Conservation (phyloP, 1,284 basidiomycete species). For the Vanrija pseudolonga region DNA sequence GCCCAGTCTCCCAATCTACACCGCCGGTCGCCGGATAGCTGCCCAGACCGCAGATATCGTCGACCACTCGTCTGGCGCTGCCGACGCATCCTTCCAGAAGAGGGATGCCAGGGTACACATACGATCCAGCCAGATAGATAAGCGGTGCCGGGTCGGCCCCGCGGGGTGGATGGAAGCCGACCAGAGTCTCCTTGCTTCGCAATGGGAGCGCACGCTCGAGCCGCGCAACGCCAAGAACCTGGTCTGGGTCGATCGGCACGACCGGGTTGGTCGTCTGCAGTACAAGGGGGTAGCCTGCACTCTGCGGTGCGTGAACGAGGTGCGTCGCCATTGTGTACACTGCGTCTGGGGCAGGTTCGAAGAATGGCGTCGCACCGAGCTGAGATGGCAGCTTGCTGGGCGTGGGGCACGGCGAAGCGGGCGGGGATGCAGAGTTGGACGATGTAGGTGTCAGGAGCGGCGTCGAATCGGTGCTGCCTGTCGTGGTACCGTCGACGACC, state of each 20-base stretch:
- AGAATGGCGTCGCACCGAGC: constrained; percentile 21
- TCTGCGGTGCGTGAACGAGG: constrained; percentile 48
- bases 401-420: constrained; percentile 9
- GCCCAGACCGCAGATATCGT: constrained; percentile 17
- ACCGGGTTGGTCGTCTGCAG: constrained; percentile 73
- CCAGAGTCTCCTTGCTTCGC: constrained; percentile 14
- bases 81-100: constrained; percentile 50
- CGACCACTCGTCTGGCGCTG: constrained; percentile 37
- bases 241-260: constrained; percentile 53
- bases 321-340: constrained; percentile 63
- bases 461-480: background rate
- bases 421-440: background rate
- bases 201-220: constrained; percentile 56
- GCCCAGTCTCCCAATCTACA: constrained; percentile 34
- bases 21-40: background rate
- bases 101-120: constrained; percentile 49
- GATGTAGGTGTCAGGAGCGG: constrained; percentile 5
- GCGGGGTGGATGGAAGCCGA: constrained; percentile 10
- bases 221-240: constrained; percentile 58
- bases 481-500: background rate
- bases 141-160: constrained; percentile 3
- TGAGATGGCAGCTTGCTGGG: background rate
- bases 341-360: constrained; percentile 15
- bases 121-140: constrained; percentile 45
- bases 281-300: constrained; percentile 33